Base-by-base conservation (phyloP, 441 rosid genomes). In the Gossypium davidsonii region DNA sequence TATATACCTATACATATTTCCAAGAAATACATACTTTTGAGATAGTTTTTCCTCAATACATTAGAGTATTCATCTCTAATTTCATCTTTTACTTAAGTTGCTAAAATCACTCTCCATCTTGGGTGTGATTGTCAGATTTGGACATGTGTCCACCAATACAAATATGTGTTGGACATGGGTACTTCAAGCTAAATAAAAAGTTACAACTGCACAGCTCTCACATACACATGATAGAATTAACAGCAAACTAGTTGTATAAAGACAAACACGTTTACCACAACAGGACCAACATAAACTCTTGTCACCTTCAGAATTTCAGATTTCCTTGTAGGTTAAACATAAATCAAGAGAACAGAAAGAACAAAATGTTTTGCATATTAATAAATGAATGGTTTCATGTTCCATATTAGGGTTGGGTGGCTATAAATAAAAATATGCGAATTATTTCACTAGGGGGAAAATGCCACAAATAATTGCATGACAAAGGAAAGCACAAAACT, bases 401-500 rank as follows among this genome's bases (percentile, higher is more conserved):
- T 66, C 44, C 39, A n/a, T 7, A 49, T 49, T 1, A 6, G 12
- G 65, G 17, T 28, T 8, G 55, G 9, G 51, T 39, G 44, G 12
- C 46, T 9, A 9, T 42, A 42, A 42, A 42, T 9, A 42, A 42
- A 42, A 42, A 42, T 42, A 42, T 9, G 46, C 3, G 3, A 42
- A 42, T 42, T 42, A 42, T 42, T 42, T 42, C 46, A 42, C 12
- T 42, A 42, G 46, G 12, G 46, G 46, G 46, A 42, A 42, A 42
- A 42, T 42, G 46, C 46, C 46, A 42, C 11, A 0, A 42, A 5
- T 44, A 65, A 65, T 65, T 11, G 34, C 70, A 42, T 2, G 28
- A 37, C 31, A 77, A 78, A 71, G 67, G 44, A 74, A 59, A 73
- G 34, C 55, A 52, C 56, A 31, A 71, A 79, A 63, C 34, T 1